phyloP scores from a whole-genome alignment of 208 protist species.

The Tritrichomonas foetus region DNA sequence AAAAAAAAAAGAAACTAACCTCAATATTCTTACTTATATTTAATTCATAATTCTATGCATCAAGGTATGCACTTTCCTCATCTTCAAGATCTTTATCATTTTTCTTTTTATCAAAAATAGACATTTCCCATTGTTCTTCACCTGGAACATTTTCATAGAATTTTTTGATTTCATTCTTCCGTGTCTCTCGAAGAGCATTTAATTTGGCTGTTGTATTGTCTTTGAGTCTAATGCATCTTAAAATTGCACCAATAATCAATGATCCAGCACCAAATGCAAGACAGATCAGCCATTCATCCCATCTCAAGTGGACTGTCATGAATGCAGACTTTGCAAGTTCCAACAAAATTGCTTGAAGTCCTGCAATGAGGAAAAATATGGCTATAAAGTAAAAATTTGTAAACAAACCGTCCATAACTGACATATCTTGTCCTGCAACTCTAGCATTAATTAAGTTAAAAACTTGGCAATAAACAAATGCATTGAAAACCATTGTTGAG shows the following conservation, averaged over 20 bases:
- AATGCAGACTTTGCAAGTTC: neutral
- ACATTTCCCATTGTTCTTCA: neutral
- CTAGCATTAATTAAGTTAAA: constrained; percentile 53
- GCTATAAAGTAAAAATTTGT: neutral
- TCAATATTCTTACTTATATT: too few relatives aligned
- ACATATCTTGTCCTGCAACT: neutral
- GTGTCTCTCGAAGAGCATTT: neutral
- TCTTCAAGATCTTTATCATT: too few relatives aligned
- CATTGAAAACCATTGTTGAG: constrained; percentile 51
- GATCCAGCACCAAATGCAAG: neutral
- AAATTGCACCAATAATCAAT: neutral
- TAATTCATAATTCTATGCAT: too few relatives aligned
- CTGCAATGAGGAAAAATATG: neutral
- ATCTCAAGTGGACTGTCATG: neutral
- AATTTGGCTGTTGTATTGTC: neutral
- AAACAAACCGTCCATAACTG: neutral
- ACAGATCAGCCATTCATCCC: neutral
- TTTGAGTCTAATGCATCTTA: neutral
- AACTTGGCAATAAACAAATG: constrained; percentile 52
- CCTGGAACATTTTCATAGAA: neutral
- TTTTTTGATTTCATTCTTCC: neutral
- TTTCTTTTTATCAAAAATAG: too few relatives aligned
- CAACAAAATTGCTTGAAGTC: neutral
- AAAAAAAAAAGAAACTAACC: too few relatives aligned
- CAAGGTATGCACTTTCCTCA: too few relatives aligned